Conservation (phyloP, 2,329 filamentous ascomycete species). For the Ophiobolus disseminans region DNA sequence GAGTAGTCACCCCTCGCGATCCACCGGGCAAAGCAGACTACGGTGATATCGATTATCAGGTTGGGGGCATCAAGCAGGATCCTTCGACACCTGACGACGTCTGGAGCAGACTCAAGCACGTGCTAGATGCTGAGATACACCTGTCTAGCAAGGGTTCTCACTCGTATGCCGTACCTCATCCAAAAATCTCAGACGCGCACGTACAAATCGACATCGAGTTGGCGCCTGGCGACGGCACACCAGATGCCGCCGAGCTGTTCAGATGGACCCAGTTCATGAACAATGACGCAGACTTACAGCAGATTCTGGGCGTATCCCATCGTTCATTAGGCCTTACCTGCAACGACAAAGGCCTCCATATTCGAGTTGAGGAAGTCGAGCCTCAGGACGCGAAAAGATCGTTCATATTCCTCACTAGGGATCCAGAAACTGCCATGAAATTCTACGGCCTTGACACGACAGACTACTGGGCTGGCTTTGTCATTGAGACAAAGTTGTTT, state of each 20-base stretch:
- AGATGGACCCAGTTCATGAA: constrained; percentile 72
- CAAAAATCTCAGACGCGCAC: constrained; percentile 41
- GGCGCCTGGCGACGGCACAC: constrained; percentile 48
- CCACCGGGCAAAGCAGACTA: constrained; percentile 71
- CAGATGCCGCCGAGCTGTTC: constrained; percentile 46
- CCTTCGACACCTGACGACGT: constrained; percentile 20
- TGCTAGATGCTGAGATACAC: constrained; percentile 56
- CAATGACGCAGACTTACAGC: constrained; percentile 76
- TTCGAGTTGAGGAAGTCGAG: constrained; percentile 75
- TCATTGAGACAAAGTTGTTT: constrained; percentile 63
- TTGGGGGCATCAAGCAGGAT: constrained; percentile 43
- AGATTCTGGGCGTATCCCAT: constrained; percentile 68
- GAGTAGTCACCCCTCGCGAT: constrained; percentile 68
- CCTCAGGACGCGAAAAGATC: constrained; percentile 61
- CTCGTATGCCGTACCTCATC: constrained; percentile 60
- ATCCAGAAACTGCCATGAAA: constrained; percentile 62
- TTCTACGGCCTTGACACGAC: constrained; percentile 68
- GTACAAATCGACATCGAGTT: constrained; percentile 75
- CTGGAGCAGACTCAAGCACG: constrained; percentile 44
- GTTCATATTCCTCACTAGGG: constrained; percentile 65
- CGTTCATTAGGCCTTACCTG: constrained; percentile 70
- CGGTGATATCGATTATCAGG: constrained; percentile 77
- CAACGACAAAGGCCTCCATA: constrained; percentile 67
- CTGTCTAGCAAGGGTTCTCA: constrained; percentile 33
- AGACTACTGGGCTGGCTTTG: constrained; percentile 64